These are phyloP conservation scores for Sarocladium oryzae DNA, from an alignment of 2,329 filamentous ascomycete species.

Conservation along the genomic window DNA sequence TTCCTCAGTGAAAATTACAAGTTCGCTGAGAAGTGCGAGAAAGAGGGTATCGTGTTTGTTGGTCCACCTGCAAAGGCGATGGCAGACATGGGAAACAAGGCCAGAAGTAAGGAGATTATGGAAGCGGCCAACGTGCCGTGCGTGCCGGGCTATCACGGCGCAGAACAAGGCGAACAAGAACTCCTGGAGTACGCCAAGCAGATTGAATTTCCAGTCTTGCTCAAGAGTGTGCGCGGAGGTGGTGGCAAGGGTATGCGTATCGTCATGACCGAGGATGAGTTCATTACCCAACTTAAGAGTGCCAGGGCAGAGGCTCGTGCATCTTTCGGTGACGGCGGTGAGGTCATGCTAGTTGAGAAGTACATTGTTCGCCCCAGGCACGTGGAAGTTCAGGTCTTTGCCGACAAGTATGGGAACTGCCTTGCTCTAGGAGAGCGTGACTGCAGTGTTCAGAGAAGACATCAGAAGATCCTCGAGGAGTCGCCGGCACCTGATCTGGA, in stretches of 20 bases:
- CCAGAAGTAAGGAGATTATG: constrained; percentile 94
- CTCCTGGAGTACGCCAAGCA: constrained; percentile 64
- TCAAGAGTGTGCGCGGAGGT: constrained; percentile 76
- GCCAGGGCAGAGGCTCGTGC: constrained; percentile 70
- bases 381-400: constrained; percentile 87
- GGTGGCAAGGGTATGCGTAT: constrained; percentile 83
- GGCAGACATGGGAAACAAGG: constrained; percentile 90
- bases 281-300: constrained; percentile 61
- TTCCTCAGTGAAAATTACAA: constrained; percentile 90
- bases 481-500: constrained; percentile 69
- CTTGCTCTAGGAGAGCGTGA: constrained; percentile 84
- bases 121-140: constrained; percentile 88
- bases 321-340: constrained; percentile 72
- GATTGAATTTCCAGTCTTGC: constrained; percentile 61
- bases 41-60: constrained; percentile 90
- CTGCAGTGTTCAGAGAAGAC: constrained; percentile 78
- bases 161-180: constrained; percentile 63
- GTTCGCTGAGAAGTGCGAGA: constrained; percentile 82
- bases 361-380: constrained; percentile 76
- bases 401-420: constrained; percentile 70
- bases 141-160: constrained; percentile 90
- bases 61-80: constrained; percentile 80
- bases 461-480: constrained; percentile 90
- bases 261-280: constrained; percentile 61
- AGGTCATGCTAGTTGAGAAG: constrained; percentile 78